Conservation (phyloP, 805 yeast genomes). For the Cyberlindnera petersonii region DNA sequence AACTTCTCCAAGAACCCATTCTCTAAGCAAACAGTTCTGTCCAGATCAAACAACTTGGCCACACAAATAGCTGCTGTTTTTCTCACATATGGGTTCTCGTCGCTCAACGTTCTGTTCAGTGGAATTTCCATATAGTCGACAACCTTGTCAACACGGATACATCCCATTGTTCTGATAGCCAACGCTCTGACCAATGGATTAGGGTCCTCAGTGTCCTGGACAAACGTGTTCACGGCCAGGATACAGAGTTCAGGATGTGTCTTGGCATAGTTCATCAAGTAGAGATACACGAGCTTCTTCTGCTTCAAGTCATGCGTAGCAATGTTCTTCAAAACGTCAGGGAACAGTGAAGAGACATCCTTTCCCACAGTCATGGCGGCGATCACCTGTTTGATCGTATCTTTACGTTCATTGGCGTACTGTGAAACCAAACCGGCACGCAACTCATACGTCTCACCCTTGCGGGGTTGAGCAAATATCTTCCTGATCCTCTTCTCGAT, state of each 20-base stretch:
- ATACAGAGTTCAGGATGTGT: constrained; percentile 94
- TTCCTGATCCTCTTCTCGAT: constrained; percentile 50
- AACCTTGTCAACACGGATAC: constrained; percentile 92
- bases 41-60: constrained; percentile 87
- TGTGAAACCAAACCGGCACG: constrained; percentile 89
- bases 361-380: constrained; percentile 98
- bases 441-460: constrained; percentile 86
- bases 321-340: constrained; percentile 92
- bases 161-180: constrained; percentile 98
- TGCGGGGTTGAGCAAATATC: constrained; percentile 54
- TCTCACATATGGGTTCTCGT: constrained; percentile 95
- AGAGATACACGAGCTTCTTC: constrained; percentile 90
- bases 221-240: constrained; percentile 95
- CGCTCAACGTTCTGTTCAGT: constrained; percentile 73
- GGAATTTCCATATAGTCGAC: constrained; percentile 94
- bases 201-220: constrained; percentile 90
- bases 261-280: constrained; percentile 96
- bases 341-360: constrained; percentile 90
- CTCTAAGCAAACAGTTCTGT: constrained; percentile 76
- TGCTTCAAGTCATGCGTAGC: constrained; percentile 97
- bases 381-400: constrained; percentile 93
- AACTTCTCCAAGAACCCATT: constrained; percentile 77
- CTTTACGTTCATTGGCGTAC: constrained; percentile 91
- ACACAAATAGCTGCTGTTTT: constrained; percentile 98
- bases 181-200: constrained; percentile 93